Conservation (phyloP, 2,329 filamentous ascomycete species). For the Lecanoromycetidae sp. region DNA sequence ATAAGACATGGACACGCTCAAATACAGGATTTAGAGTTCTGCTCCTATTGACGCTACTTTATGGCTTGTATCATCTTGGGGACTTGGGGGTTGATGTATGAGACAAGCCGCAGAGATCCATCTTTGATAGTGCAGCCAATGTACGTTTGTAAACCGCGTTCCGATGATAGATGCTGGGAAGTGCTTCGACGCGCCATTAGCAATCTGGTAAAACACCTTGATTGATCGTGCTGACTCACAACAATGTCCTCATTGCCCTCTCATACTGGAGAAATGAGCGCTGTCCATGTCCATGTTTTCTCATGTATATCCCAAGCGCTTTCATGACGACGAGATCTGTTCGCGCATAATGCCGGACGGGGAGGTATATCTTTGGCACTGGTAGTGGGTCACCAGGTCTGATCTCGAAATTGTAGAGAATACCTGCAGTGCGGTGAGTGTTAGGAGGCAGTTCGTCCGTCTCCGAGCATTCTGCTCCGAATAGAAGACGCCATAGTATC, state of each 20-base stretch:
- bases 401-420: conserved; percentile 29
- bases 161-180: too few species aligned
- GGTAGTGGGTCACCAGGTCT: conserved; percentile 17
- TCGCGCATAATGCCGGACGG: conserved; percentile 26
- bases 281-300: neutral
- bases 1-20: too few species aligned
- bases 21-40: too few species aligned
- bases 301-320: neutral
- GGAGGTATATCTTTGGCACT: conserved; percentile 26
- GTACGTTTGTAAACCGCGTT: conserved; percentile 7
- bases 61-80: too few species aligned
- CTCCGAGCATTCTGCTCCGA: neutral
- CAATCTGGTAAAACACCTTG: neutral
- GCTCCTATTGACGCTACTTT: too few species aligned
- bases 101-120: conserved; percentile 7
- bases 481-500: conserved; percentile 10
- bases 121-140: conserved; percentile 9
- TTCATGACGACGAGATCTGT: neutral
- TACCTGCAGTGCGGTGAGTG: conserved; percentile 26
- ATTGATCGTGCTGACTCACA: neutral
- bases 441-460: conserved; percentile 13
- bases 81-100: conserved; percentile 11
- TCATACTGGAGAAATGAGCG: neutral
- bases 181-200: too few species aligned
- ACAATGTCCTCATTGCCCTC: neutral